Percentiles rank a stretch among this genome's conserved stretches.
These are phyloP conservation scores for Fusarium marasasianum DNA, from an alignment of 2,329 filamentous ascomycete genomes.

Conservation along the genomic window DNA sequence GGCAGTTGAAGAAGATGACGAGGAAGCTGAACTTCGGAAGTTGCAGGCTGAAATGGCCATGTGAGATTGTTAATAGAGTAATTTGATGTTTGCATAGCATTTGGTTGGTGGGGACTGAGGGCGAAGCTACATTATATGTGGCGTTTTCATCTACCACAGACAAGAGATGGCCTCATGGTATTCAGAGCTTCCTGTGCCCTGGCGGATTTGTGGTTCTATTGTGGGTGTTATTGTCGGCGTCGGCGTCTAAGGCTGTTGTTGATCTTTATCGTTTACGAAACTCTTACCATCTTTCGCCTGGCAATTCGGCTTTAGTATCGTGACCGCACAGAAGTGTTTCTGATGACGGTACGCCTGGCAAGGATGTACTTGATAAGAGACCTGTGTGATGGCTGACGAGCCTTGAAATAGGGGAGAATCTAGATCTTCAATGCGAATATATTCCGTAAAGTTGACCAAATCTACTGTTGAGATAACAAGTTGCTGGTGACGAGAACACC, in stretches of 20 bases:
- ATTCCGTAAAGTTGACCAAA: slow-evolving; percentile 16
- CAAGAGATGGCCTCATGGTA: slow-evolving; percentile 27
- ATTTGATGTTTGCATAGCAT: slow-evolving; percentile 40
- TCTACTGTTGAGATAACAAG: neutral
- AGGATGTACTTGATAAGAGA: neutral
- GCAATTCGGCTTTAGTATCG: slow-evolving; percentile 20
- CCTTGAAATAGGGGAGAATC: slow-evolving; percentile 34
- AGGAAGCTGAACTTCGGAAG: slow-evolving; percentile 93
- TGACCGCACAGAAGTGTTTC: neutral
- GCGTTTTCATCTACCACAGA: slow-evolving; percentile 17
- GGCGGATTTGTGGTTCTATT: slow-evolving; percentile 36
- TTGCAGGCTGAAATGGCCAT: slow-evolving; percentile 98
- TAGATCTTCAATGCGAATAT: slow-evolving; percentile 43
- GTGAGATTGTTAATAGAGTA: slow-evolving; percentile 55
- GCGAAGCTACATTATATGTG: slow-evolving; percentile 11
- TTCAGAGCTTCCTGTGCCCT: slow-evolving; percentile 24
- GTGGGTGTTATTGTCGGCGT: slow-evolving; percentile 46
- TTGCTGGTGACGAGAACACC: neutral
- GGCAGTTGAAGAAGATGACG: slow-evolving; percentile 82
- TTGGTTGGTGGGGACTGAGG: slow-evolving; percentile 30
- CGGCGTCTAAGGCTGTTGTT: slow-evolving; percentile 45
- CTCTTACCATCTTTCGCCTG: slow-evolving; percentile 27
- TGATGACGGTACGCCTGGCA: neutral
- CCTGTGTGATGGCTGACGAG: slow-evolving; percentile 11
- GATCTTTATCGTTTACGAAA: slow-evolving; percentile 37